Evolutionary conservation across 495 filamentous ascomycete genomes (phyloP), one percentile per base, ranked within the genome.

Genomic region (Cercophora sp.): DNA sequence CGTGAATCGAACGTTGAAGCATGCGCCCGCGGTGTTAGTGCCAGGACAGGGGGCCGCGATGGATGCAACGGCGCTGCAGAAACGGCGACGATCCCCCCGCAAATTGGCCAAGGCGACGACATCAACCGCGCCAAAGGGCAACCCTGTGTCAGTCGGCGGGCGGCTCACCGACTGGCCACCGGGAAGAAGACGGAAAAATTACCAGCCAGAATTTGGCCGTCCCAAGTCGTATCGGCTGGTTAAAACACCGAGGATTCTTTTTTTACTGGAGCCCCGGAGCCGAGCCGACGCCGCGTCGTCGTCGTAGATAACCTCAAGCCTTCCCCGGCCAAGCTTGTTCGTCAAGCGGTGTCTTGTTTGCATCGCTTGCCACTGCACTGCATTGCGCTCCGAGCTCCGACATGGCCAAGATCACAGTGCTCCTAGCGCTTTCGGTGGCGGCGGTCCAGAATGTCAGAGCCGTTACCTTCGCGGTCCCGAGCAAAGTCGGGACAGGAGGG

Each of bases 381-480:
- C 13, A 25, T 15, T 10, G 11, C 4, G 8, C 16, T 9, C 22
- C 5, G 8, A 13, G 18, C 41, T 44, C 16, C 5, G 8, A n/a
- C 16, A 58, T 55, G 55, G 19, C 25, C 5, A 49, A 29, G 40
- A 23, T 15, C 23, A 18, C 24, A 35, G 42, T 1, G 1, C 2
- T 54, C 18, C 10, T 52, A 6, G 51, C 27, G 34, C 27, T 58
- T 16, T 46, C 54, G 18, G 27, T 57, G 16, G 56, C 61, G 22
- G 48, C 48, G 16, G 27, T 49, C n/a, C 58, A 55, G 24, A 22
- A 29, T 31, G 23, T 51, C 26, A 47, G 51, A 22, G 66, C 58
- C 9, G 62, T 72, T 8, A 65, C 57, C 23, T 70, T 71, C 36
- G 63, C 53, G 10, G 45, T 74, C 34, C 70, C 70, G 8, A 48